phyloP scores from a whole-genome alignment of 306 rosid genomes.

The Gastrolobium villosum region DNA sequence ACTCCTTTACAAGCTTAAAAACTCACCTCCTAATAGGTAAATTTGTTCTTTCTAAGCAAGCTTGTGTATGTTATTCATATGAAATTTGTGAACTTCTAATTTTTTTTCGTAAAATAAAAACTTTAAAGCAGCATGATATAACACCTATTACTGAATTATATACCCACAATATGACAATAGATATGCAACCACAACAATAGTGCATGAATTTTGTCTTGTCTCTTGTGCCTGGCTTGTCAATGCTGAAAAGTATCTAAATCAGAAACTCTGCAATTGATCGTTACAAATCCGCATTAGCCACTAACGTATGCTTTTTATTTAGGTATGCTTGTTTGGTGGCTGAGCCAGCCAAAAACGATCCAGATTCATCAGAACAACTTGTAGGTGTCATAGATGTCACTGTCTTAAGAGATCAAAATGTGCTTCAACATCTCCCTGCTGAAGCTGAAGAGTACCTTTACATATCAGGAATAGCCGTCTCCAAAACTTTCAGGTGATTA shows the following conservation, averaged over 20 bases:
- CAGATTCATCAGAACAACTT: slow-evolving; percentile 50
- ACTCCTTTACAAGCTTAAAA: slow-evolving; percentile 75
- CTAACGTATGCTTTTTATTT: slow-evolving; percentile 32
- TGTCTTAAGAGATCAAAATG: slow-evolving; percentile 63
- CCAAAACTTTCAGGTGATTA: slow-evolving; percentile 68
- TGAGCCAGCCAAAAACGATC: slow-evolving; percentile 51
- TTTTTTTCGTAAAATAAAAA: too few species aligned
- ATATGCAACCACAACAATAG: background rate
- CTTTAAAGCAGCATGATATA: background rate
- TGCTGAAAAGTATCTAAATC: background rate
- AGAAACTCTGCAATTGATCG: background rate
- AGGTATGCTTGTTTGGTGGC: slow-evolving; percentile 97
- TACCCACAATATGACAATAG: background rate
- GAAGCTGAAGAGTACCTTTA: slow-evolving; percentile 75
- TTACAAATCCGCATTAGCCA: background rate
- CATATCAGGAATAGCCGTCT: slow-evolving; percentile 85
- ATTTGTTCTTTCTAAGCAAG: slow-evolving; percentile 8
- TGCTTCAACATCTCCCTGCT: slow-evolving; percentile 69
- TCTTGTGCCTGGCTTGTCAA: background rate
- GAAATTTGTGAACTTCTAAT: background rate
- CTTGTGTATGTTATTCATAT: background rate
- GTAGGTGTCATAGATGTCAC: slow-evolving; percentile 88
- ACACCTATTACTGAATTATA: background rate
- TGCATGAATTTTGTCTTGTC: background rate
- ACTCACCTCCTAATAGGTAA: slow-evolving; percentile 78